Percentiles rank a stretch among this genome's conserved stretches.
Evolutionary conservation across 495 filamentous ascomycete species (phyloP).

Genomic region (Corynascus novoguineensis): DNA sequence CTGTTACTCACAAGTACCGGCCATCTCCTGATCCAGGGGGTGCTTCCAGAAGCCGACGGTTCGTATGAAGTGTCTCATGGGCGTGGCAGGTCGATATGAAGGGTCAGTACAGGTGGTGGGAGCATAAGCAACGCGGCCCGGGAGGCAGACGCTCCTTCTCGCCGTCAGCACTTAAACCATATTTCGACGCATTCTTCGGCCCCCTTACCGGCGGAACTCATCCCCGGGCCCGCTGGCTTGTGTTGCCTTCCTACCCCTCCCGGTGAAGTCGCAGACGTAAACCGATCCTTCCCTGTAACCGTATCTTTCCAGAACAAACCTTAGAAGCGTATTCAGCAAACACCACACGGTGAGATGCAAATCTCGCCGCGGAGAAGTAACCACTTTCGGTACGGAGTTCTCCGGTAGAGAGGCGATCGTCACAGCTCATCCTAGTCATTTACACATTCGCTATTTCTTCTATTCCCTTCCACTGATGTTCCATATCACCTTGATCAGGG

Average conservation of each 20-base stretch:
- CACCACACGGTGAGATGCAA: background rate
- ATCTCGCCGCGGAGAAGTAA: conserved; percentile 14
- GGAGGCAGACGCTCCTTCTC: background rate
- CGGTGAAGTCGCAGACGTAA: background rate
- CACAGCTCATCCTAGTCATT: no score
- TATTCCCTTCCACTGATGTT: no score
- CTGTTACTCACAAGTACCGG: no score
- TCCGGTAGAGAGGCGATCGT: no score
- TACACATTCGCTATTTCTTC: no score
- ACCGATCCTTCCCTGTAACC: conserved; percentile 9
- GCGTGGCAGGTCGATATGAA: no score
- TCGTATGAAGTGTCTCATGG: no score
- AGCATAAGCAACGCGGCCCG: background rate
- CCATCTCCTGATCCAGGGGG: no score
- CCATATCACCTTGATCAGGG: no score
- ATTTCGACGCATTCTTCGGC: background rate
- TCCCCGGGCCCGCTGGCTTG: background rate
- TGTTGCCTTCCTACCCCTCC: background rate
- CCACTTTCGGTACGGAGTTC: background rate
- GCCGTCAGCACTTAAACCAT: background rate
- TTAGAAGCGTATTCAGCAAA: background rate
- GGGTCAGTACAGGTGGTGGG: no score
- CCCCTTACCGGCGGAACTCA: background rate
- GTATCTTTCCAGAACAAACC: background rate
- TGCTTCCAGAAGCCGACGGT: no score